Base-by-base conservation (phyloP, 768 basidiomycete genomes). In the Kwoniella sp. region DNA sequence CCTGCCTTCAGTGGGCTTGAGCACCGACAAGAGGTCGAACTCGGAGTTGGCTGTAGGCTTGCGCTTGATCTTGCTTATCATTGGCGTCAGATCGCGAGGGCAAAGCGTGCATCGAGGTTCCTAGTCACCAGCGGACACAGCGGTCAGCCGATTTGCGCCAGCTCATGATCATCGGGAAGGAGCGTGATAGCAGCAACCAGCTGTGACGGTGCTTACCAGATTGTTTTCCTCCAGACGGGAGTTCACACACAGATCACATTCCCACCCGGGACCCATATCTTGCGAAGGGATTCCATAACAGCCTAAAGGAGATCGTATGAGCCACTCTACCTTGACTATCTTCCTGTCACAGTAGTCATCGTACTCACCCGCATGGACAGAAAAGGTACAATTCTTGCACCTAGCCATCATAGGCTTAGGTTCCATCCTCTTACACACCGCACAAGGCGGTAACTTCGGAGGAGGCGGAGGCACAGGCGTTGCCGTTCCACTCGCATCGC, bases 1-100 rank as follows among this genome's bases (percentile, higher is more conserved):
- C 79, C 92, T 89, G 11, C 92, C 91, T 82, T 96, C 93, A 0
- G 93, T 95, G 7, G 91, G 91, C 75, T 94, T 95, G 87, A 47
- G 87, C 87, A 61, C 91, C 85, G 63, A 93, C 85, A 94, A 30
- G 38, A 75, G 55, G 41, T 80, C 76, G 66, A 81, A 78, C 28
- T 79, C 79, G 7, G 72, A 28, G 34, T 65, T 38, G 11, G 65
- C 41, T 31, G 50, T 60, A 1, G 59, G 53, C 50, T 77, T 77
- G 5, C 47, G 25, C 55, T 73, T 73, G 17, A 41, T 52, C n/a
- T 56, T 67, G 7, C 47, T 54, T 2, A 57, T 56, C n/a, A 75
- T 34, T 1, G 70, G 47, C 13, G 73, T 66, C 84, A 85, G 72
- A 82, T 45, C 86, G 22, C 86, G 85, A 8, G 93, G 91, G 79